A percentile compares a stretch with the other conserved stretches of the same genome.
Evolutionary conservation across 2,329 filamentous ascomycete genomes (phyloP).

Genomic region (Cercospora nicotianae): DNA sequence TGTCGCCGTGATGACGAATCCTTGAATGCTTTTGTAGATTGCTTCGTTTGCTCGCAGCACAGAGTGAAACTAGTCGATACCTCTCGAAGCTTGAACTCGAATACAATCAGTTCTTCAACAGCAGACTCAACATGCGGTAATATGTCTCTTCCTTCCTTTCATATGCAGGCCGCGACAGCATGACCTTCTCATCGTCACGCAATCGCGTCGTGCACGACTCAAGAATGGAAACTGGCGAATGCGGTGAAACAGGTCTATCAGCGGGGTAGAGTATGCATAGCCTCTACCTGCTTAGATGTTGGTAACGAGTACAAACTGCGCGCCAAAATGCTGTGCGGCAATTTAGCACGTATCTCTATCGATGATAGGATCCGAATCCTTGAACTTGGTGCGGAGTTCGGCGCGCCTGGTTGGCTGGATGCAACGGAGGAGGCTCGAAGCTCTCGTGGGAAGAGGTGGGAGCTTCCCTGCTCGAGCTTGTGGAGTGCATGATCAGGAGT

Average conservation of each 20-base stretch:
- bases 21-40: not conserved
- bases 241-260: slow-evolving; percentile 2
- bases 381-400: not conserved
- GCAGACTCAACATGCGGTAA: not conserved
- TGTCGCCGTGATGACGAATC: not conserved
- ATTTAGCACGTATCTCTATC: slow-evolving; percentile 1
- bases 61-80: not conserved
- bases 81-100: not conserved
- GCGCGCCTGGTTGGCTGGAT: not conserved
- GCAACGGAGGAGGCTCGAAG: not conserved
- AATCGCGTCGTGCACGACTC: not conserved
- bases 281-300: not conserved
- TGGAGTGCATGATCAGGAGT: slow-evolving; percentile 34
- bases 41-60: not conserved
- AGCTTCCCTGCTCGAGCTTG: slow-evolving; percentile 38
- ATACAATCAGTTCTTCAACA: not conserved
- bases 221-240: not conserved
- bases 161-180: not conserved
- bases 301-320: not conserved
- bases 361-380: not conserved
- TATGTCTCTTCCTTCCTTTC: not conserved
- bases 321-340: slow-evolving; percentile 7
- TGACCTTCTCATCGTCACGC: not conserved
- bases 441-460: slow-evolving; percentile 7
- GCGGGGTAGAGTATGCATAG: not conserved